Evolutionary conservation across 768 basidiomycete genomes (phyloP).

Genomic region (Hirschioporus abietinus): DNA sequence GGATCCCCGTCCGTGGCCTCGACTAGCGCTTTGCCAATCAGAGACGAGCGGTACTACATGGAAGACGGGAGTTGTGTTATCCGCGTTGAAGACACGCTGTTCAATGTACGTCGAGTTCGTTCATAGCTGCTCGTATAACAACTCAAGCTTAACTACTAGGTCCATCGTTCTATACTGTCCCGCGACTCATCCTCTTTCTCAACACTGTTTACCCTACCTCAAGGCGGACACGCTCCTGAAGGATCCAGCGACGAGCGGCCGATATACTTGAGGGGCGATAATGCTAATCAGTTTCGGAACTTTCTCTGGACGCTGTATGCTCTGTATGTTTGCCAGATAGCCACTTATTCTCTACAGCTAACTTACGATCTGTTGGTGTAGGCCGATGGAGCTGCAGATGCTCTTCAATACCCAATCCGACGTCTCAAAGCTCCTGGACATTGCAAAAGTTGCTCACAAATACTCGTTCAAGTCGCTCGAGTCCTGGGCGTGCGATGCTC

Average conservation of each 20-base stretch:
- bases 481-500: constrained; percentile 70
- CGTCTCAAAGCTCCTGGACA: constrained; percentile 50
- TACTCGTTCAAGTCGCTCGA: constrained; percentile 72
- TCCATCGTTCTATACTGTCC: constrained; percentile 55
- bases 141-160: constrained; percentile 26
- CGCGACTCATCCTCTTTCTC: constrained; percentile 61
- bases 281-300: constrained; percentile 58
- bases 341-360: too few species aligned
- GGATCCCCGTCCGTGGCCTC: constrained; percentile 15
- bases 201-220: constrained; percentile 63
- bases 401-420: constrained; percentile 45
- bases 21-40: constrained; percentile 6
- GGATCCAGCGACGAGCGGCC: constrained; percentile 63
- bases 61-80: constrained; percentile 66
- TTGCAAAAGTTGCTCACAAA: constrained; percentile 64
- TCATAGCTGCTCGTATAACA: neutral
- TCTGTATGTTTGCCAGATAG: constrained; percentile 38
- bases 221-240: constrained; percentile 44
- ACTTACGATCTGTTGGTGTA: constrained; percentile 19
- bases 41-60: constrained; percentile 58
- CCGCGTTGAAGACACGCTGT: constrained; percentile 56
- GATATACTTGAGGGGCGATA: constrained; percentile 58
- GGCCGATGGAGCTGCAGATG: constrained; percentile 56
- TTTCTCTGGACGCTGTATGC: constrained; percentile 76
- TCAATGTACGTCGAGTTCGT: constrained; percentile 47